Percentiles rank a stretch among this genome's conserved stretches.
Conservation (phyloP, 768 basidiomycete species). For the Myochromella boudieri region DNA sequence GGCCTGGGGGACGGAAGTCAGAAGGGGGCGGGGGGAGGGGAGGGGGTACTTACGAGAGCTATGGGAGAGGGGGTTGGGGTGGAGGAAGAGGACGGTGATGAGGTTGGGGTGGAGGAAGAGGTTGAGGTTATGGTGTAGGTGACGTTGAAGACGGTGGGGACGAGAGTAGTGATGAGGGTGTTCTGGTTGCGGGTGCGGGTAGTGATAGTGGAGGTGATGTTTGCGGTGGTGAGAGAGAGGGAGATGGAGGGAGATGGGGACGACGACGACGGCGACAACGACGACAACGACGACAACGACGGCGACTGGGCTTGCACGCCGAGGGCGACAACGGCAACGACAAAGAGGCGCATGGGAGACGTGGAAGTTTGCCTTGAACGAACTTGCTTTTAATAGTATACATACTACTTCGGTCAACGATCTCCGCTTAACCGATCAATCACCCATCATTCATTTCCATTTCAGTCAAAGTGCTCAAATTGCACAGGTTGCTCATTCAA, state of each 20-base stretch:
- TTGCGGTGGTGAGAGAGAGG: slow-evolving; percentile 54
- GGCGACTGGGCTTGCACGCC: slow-evolving; percentile 39
- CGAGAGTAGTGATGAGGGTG: slow-evolving; percentile 48
- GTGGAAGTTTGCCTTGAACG: neutral
- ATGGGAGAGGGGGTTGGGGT: slow-evolving; percentile 44
- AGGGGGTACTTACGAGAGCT: slow-evolving; percentile 33
- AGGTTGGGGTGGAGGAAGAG: slow-evolving; percentile 33
- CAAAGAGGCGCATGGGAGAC: slow-evolving; percentile 13
- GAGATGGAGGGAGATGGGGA: slow-evolving; percentile 42
- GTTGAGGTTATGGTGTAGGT: slow-evolving; percentile 54
- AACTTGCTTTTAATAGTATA: neutral
- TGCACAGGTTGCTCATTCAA: slow-evolving; percentile 44
- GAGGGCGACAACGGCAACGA: slow-evolving; percentile 17
- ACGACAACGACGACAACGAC: too few relatives aligned
- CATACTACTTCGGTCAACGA: slow-evolving; percentile 1
- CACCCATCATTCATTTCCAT: slow-evolving; percentile 5
- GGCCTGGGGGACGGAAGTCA: slow-evolving; percentile 37
- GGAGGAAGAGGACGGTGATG: slow-evolving; percentile 38
- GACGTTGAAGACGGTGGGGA: slow-evolving; percentile 64
- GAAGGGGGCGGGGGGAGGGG: slow-evolving; percentile 20
- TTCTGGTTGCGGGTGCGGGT: slow-evolving; percentile 47
- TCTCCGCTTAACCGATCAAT: slow-evolving; percentile 9
- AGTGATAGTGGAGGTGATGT: slow-evolving; percentile 45
- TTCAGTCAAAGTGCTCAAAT: slow-evolving; percentile 54
- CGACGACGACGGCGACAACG: slow-evolving; percentile 22